Evolutionary conservation across 805 yeast species (phyloP).

Genomic region (Yarrowia divulgata): DNA sequence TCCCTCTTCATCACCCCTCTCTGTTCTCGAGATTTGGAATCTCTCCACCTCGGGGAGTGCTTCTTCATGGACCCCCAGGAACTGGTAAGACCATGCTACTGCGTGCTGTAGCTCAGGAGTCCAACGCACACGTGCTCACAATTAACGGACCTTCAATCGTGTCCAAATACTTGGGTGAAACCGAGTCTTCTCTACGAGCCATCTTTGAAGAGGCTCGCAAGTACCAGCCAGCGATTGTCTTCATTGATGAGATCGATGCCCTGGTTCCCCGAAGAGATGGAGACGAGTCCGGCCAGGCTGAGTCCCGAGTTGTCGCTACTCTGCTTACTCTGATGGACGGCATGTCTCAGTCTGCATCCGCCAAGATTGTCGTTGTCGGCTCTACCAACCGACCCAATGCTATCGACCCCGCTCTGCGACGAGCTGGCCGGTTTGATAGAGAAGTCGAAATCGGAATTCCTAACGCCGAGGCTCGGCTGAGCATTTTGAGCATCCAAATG

Average conservation of each 20-base stretch:
- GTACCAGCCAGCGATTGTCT: slow-evolving; percentile 85
- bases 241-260: slow-evolving; percentile 94
- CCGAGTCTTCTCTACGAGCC: slow-evolving; percentile 83
- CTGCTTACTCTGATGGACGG: slow-evolving; percentile 95
- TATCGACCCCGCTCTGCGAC: slow-evolving; percentile 83
- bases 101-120: slow-evolving; percentile 77
- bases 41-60: slow-evolving; percentile 91
- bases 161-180: slow-evolving; percentile 92
- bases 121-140: slow-evolving; percentile 80
- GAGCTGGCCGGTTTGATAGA: slow-evolving; percentile 86
- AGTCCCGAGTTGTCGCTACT: slow-evolving; percentile 89
- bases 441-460: slow-evolving; percentile 92
- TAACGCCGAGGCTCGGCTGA: slow-evolving; percentile 95
- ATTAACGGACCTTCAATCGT: slow-evolving; percentile 92
- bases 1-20: slow-evolving; percentile 81
- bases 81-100: slow-evolving; percentile 94
- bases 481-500: slow-evolving; percentile 72
- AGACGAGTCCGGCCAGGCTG: slow-evolving; percentile 91
- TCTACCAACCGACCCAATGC: slow-evolving; percentile 91
- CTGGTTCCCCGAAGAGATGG: slow-evolving; percentile 82
- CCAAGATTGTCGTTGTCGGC: slow-evolving; percentile 95
- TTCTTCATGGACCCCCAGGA: slow-evolving; percentile 96
- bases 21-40: slow-evolving; percentile 85
- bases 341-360: slow-evolving; percentile 93
- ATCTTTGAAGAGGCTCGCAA: slow-evolving; percentile 83